Conservation (phyloP, 805 yeast species). For the Candida adriatica region DNA sequence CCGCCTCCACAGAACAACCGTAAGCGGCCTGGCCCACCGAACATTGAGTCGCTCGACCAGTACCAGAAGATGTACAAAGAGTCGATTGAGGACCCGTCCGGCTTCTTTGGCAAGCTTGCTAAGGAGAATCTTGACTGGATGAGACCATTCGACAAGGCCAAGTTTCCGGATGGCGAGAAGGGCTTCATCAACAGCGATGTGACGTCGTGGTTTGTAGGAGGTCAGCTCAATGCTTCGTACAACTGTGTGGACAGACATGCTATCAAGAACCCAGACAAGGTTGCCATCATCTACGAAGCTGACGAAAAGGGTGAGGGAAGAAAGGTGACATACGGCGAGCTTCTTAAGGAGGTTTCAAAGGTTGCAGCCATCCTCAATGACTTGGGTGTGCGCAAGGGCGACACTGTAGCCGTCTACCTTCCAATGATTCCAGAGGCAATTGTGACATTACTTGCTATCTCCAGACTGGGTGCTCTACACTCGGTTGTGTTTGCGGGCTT, state of each 20-base stretch:
- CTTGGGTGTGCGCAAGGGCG: constrained; percentile 73
- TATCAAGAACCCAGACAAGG: constrained; percentile 57
- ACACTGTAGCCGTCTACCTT: constrained; percentile 77
- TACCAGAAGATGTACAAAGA: constrained; percentile 68
- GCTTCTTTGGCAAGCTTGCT: constrained; percentile 77
- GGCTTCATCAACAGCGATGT: constrained; percentile 44
- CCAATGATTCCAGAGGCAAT: constrained; percentile 85
- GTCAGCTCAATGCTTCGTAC: constrained; percentile 73
- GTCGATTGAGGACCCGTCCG: constrained; percentile 76
- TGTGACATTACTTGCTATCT: constrained; percentile 68
- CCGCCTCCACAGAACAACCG: constrained; percentile 21
- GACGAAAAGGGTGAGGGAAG: constrained; percentile 55
- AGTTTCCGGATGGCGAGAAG: constrained; percentile 30
- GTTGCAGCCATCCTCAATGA: constrained; percentile 62
- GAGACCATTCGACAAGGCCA: constrained; percentile 69
- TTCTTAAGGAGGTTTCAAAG: constrained; percentile 61
- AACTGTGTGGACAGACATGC: constrained; percentile 85
- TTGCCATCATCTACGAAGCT: constrained; percentile 75
- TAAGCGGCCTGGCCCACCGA: constrained; percentile 19
- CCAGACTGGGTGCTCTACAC: constrained; percentile 77
- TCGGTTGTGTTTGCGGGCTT: constrained; percentile 86
- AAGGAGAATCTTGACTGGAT: constrained; percentile 74
- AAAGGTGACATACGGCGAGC: constrained; percentile 57
- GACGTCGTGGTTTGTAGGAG: constrained; percentile 73
- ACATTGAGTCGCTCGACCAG: constrained; percentile 40